Evolutionary conservation across 805 yeast genomes (phyloP), one percentile per base, ranked within the genome.

Genomic region (Metschnikowia noctiluminum): DNA sequence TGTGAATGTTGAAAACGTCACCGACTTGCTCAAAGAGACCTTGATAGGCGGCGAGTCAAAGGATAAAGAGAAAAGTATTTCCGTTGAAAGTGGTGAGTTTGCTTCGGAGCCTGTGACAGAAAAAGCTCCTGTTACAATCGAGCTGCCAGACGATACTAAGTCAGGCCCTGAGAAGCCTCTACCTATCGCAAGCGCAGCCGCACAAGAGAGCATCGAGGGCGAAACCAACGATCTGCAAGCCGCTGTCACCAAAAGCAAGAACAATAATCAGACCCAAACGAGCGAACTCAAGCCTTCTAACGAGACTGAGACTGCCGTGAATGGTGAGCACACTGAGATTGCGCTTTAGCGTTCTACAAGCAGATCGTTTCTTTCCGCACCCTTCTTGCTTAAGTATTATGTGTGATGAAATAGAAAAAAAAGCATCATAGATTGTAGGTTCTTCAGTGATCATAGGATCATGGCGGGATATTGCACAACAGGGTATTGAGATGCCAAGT

Each of bases 21-120:
- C 70, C 7, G 62, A 63, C 34, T 62, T 72, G 43, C 74, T 69
- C 8, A 72, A 70, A 57, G 78, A 73, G 53, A 73, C 78, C 3
- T 64, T 73, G 48, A 73, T 73, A 40, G 77, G 66, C 49, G 65
- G 62, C 27, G 51, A 42, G 35, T 46, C 32, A 40, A 45, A 32
- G 46, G 11, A 10, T n/a, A 41, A 43, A 32, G 44, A 36, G 35
- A n/a, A 14, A 41, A 31, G 21, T 7, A 16, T 43, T n/a, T 16
- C 21, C 31, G 37, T 31, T 34, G 28, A 35, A 34, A 45, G 40
- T 7, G 46, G 30, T n/a, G 14, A 43, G 14, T n/a, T 32, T 21
- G 16, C 28, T n/a, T 40, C 16, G 31, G 42, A 35, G 21, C 15
- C 42, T 35, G 28, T 28, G 14, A 36, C 21, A 12, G 34, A 28